Evolutionary conservation across 75 land plant species (phyloP), one percentile per base, ranked within the genome.

Genomic region (Picea sitchensis): DNA sequence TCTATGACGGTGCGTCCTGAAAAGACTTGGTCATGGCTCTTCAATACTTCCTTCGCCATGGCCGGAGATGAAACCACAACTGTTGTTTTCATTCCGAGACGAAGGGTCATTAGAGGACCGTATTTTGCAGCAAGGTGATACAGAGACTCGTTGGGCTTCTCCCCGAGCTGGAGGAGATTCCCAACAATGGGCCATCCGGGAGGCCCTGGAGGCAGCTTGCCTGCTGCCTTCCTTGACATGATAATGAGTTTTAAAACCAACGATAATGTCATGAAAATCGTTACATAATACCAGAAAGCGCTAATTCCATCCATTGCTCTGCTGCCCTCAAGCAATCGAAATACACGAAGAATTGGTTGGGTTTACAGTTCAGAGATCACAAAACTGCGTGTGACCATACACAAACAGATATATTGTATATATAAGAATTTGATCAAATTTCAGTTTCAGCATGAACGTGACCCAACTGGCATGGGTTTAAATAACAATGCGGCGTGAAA

Each of bases 141-240:
- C 26, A 82, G 74, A 15, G 80, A 68, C 13, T 20, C 26, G 74
- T 82, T 80, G 11, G 76, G 80, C 38, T 78, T 59, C 71, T 3
- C 31, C 18, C 84, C 76, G 34, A 82, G 80, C 1, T 68, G 8
- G 20, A 60, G 61, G 5, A 82, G 75, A 76, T 68, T 78, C n/a
- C 84, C 84, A 11, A 82, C 14, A 14, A 82, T 36, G n/a, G 84
- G 84, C 23, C 76, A 47, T 30, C 65, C 75, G 2, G 21, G 12
- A 26, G 83, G 83, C 14, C 83, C 83, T 5, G 83, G 83, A 20
- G 83, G 81, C 31, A 82, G 59, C 41, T 38, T 38, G 5, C 41
- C 41, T 3, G 41, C 41, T 38, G 5, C 41, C 65, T 63, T 63
- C 65, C 23, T 63, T 21, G 21, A 20, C 65, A 63, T 4, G 2